phyloP scores from a whole-genome alignment of 768 basidiomycete species.

The Imleria badia region DNA sequence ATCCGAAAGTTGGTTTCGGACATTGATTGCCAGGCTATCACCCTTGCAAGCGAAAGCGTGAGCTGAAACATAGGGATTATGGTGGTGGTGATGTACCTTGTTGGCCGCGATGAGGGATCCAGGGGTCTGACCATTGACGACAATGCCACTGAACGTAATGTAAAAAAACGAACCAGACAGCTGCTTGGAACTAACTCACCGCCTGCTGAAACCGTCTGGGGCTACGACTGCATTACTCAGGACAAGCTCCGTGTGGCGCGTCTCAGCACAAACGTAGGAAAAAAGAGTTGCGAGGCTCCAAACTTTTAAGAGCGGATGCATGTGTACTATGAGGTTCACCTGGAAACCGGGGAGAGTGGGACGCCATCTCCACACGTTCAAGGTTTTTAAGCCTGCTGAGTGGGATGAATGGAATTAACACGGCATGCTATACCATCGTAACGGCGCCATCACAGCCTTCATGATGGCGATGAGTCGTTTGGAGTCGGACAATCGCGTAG shows the following conservation, averaged over 20 bases:
- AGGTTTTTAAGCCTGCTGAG: neutral
- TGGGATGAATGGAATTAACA: too few species aligned
- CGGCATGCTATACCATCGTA: too few species aligned
- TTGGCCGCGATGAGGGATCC: conserved; percentile 41
- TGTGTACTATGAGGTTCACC: neutral
- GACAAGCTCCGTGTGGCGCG: conserved; percentile 26
- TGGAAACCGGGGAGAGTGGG: neutral
- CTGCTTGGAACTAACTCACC: conserved; percentile 20
- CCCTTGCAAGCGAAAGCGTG: conserved; percentile 27
- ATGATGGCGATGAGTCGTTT: too few species aligned
- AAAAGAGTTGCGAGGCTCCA: conserved; percentile 9
- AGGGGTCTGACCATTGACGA: conserved; percentile 42
- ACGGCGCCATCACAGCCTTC: too few species aligned
- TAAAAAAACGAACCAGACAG: neutral
- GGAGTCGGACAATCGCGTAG: too few species aligned
- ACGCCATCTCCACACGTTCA: neutral
- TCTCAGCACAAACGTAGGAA: conserved; percentile 9
- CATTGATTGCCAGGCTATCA: conserved; percentile 41
- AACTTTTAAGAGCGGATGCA: conserved; percentile 11
- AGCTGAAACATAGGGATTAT: neutral
- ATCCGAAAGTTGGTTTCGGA: conserved; percentile 39
- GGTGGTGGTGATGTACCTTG: conserved; percentile 26
- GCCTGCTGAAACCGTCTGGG: conserved; percentile 43
- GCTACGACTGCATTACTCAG: conserved; percentile 40
- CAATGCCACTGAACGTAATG: conserved; percentile 32